Evolutionary conservation across 495 filamentous ascomycete species (phyloP).

Genomic region (Xylaria scruposa): DNA sequence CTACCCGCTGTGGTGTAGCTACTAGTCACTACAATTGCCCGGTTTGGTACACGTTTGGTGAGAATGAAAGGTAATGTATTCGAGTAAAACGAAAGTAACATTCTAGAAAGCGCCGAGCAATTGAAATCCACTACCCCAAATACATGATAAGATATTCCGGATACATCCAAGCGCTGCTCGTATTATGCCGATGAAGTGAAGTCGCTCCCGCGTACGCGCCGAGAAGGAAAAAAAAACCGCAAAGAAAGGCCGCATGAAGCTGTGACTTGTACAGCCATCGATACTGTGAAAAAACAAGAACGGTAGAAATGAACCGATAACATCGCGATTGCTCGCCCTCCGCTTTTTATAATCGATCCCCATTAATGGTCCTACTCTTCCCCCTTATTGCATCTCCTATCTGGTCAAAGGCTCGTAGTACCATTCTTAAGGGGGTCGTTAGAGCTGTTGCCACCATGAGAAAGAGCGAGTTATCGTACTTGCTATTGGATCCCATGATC

Average conservation of each 20-base stretch:
- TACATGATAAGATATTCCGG: conserved; percentile 13
- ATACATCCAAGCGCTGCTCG: conserved; percentile 20
- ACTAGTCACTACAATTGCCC: not conserved
- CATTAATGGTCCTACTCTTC: conserved; percentile 8
- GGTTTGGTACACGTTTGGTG: not conserved
- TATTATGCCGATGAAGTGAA: conserved; percentile 20
- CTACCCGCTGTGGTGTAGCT: conserved; percentile 19
- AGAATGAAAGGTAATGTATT: conserved; percentile 20
- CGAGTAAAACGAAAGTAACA: not conserved
- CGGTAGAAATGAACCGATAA: conserved; percentile 19
- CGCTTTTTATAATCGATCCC: conserved; percentile 15
- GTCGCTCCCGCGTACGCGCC: conserved; percentile 6
- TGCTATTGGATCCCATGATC: not conserved
- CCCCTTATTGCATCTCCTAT: not conserved
- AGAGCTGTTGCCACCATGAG: not conserved
- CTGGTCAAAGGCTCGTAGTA: not conserved
- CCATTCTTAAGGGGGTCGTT: conserved; percentile 1
- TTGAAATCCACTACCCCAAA: conserved; percentile 1
- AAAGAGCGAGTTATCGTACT: not conserved
- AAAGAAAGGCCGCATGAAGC: conserved; percentile 6
- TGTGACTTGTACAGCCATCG: not conserved
- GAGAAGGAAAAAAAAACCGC: conserved; percentile 9
- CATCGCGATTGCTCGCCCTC: conserved; percentile 30
- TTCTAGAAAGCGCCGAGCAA: conserved; percentile 8
- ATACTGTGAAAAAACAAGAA: not conserved